A percentile compares a stretch with the other conserved stretches of the same genome.
phyloP scores from a whole-genome alignment of 1,139 yeast genomes.

The Pneumocystis oryctolagi region DNA sequence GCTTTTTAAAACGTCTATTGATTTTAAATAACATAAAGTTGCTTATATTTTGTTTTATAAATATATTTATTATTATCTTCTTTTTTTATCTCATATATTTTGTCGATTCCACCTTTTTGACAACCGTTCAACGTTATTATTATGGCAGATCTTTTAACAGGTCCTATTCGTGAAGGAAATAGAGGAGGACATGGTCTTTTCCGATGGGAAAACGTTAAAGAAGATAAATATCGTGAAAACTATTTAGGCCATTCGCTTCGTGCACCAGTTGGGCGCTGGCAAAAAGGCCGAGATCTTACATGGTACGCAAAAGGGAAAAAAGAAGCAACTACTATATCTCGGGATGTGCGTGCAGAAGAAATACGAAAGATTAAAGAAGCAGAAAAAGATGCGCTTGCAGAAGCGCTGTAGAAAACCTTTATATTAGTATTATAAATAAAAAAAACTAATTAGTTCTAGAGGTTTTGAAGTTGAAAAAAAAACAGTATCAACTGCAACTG shows the following conservation, averaged over 20 bases:
- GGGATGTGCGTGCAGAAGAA: conserved; percentile 5
- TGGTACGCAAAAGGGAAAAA: conserved; percentile 19
- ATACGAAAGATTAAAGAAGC: conserved; percentile 15
- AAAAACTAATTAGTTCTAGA: neutral
- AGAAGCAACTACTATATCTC: conserved; percentile 4
- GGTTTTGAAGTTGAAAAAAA: neutral
- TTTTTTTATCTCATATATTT: too few relatives aligned
- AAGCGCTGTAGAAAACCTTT: conserved; percentile 12
- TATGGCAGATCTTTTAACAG: conserved; percentile 1
- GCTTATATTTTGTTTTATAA: neutral
- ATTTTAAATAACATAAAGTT: neutral
- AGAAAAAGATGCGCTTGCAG: conserved; percentile 20
- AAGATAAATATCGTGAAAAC: conserved; percentile 19
- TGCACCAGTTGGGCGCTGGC: conserved; percentile 21
- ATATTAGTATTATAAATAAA: too few relatives aligned
- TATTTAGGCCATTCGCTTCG: conserved; percentile 22
- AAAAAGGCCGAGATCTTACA: conserved; percentile 17
- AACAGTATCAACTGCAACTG: neutral
- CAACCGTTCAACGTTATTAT: too few relatives aligned
- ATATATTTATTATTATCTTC: neutral
- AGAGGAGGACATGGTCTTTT: conserved; percentile 22
- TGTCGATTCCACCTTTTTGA: too few relatives aligned
- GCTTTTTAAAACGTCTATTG: neutral
- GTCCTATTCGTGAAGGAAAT: conserved; percentile 18
- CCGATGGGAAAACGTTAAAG: conserved; percentile 21